Conservation (phyloP, 2,329 filamentous ascomycete species). For the Chrysoporthe puriensis region DNA sequence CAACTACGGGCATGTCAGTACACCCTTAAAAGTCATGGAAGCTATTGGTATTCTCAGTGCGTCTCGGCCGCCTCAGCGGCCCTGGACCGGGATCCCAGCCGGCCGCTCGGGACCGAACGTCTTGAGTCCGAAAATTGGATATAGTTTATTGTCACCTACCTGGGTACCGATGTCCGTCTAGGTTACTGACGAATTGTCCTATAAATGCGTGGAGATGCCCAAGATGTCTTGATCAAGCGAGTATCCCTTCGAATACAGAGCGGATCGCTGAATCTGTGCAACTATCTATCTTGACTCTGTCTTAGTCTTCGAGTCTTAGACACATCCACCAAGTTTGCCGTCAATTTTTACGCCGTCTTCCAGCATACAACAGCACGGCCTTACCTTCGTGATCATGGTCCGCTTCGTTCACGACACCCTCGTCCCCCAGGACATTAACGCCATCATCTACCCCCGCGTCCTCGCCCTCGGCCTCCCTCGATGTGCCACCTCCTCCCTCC, state of each 20-base stretch:
- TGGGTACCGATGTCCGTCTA: background rate
- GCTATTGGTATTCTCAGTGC: background rate
- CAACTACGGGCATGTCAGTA: background rate
- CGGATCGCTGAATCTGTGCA: background rate
- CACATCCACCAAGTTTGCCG: background rate
- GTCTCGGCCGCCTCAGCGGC: conserved; percentile 3
- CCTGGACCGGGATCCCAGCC: background rate
- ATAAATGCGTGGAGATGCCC: background rate
- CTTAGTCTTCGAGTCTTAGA: too few species aligned
- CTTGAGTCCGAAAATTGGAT: background rate
- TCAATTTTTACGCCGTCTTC: background rate
- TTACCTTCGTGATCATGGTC: conserved; percentile 12
- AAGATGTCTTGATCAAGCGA: background rate
- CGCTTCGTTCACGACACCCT: conserved; percentile 25
- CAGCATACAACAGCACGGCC: background rate
- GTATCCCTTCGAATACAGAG: background rate
- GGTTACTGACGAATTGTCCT: too few species aligned
- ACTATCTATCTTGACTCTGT: background rate
- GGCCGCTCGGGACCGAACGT: conserved; percentile 11
- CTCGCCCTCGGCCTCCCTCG: conserved; percentile 37
- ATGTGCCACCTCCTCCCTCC: conserved; percentile 42
- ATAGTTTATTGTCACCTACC: background rate
- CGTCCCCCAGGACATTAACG: conserved; percentile 6
- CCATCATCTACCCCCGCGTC: conserved; percentile 10
- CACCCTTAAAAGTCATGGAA: background rate